Evolutionary conservation across 2,329 filamentous ascomycete species (phyloP).

Genomic region (Curvularia sp.): DNA sequence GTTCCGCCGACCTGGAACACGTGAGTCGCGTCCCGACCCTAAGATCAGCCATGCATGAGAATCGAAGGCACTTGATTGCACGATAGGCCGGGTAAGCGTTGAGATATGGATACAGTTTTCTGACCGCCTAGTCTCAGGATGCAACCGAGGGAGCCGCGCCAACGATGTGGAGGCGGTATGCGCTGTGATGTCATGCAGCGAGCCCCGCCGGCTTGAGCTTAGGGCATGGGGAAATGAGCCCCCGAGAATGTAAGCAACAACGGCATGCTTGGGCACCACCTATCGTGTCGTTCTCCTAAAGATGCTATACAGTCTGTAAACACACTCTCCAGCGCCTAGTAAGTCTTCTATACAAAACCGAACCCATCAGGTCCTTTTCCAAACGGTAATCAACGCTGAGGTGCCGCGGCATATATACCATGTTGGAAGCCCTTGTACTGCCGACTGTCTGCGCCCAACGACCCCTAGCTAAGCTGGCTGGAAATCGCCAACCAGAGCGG

Average conservation of each 20-base stretch:
- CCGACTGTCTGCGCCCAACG: background rate
- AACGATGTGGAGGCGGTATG: conserved; percentile 9
- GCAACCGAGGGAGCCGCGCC: conserved; percentile 13
- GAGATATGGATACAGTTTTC: conserved; percentile 14
- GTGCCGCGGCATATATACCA: background rate
- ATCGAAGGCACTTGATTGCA: conserved; percentile 27
- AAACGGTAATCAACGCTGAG: no score
- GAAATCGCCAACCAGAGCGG: background rate
- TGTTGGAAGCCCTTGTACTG: background rate
- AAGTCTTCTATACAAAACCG: background rate
- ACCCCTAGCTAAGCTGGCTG: conserved; percentile 4
- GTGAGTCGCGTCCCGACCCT: conserved; percentile 13
- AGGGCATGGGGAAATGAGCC: conserved; percentile 7
- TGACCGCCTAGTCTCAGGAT: conserved; percentile 28
- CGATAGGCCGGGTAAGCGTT: conserved; percentile 24
- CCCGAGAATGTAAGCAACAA: conserved; percentile 4
- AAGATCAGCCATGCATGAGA: conserved; percentile 25
- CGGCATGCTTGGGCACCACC: background rate
- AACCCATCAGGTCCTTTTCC: background rate
- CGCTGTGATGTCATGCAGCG: conserved; percentile 18
- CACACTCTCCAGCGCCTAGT: background rate
- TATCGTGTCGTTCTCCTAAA: background rate
- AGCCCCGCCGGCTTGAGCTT: conserved; percentile 1
- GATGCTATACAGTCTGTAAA: background rate
- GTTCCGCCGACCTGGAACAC: conserved; percentile 8